Conservation (phyloP, 257 asterid species). For the Forsythia suspensa region DNA sequence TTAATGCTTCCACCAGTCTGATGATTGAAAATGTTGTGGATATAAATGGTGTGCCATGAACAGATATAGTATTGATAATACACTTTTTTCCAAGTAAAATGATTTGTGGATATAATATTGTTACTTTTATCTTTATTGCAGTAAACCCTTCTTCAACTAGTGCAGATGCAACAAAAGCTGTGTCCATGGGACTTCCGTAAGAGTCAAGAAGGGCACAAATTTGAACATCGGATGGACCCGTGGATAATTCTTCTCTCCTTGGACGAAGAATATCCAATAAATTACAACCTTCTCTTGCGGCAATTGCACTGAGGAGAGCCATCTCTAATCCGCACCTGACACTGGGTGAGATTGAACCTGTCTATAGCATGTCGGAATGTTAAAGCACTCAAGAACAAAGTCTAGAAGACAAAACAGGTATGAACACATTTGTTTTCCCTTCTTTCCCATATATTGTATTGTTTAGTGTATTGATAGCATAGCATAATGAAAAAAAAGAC, state of each 20-base stretch:
- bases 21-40: not conserved
- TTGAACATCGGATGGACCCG: slow-evolving; percentile 47
- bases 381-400: slow-evolving; percentile 19
- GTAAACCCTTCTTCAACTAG: slow-evolving; percentile 82
- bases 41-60: not conserved
- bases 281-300: slow-evolving; percentile 59
- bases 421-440: not conserved
- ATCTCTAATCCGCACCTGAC: slow-evolving; percentile 95
- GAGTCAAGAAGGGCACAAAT: slow-evolving; percentile 89
- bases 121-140: slow-evolving; percentile 82
- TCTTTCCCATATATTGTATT: not conserved
- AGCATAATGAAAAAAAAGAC: not conserved
- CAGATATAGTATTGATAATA: not conserved
- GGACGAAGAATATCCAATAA: slow-evolving; percentile 64
- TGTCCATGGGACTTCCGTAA: slow-evolving; percentile 62
- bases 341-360: slow-evolving; percentile 82
- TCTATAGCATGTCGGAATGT: slow-evolving; percentile 50
- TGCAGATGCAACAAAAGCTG: slow-evolving; percentile 64
- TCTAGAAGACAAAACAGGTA: slow-evolving; percentile 4
- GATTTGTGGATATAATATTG: not conserved
- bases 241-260: slow-evolving; percentile 36
- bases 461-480: not conserved
- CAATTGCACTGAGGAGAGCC: slow-evolving; percentile 89
- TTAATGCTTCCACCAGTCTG: slow-evolving; percentile 2
- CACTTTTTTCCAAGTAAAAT: slow-evolving; percentile 6